Base-by-base conservation (phyloP, 1,284 basidiomycete genomes). In the Amylostereum areolatum region DNA sequence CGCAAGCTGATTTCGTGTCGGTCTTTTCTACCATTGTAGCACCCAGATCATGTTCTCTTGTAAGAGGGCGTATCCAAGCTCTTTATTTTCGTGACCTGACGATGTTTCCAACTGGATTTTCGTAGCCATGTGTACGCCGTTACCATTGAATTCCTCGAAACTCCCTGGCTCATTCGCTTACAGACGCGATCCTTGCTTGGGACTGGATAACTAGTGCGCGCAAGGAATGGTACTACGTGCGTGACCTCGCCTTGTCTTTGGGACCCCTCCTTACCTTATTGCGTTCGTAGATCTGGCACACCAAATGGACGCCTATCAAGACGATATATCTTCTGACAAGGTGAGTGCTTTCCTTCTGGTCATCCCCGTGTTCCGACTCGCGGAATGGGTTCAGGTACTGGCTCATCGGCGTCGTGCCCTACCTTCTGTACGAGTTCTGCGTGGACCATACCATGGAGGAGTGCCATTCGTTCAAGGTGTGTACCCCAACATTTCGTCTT, bases 11-110 rank as follows among this genome's bases (percentile, higher is more conserved):
- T 73, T 45, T 18, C 18, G 18, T 43, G 40, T 43, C 7, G 8
- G 43, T 45, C 27, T 27, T 43, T 49, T 40, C 27, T 27, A 44
- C 55, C 54, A 43, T 51, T 48, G 39, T 44, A 78, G 76, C 60
- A 85, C 86, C 60, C 85, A 89, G 68, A 74, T 88, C 62, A 85
- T 86, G 71, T 89, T 89, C 67, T 88, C 85, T 70, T 82, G 86
- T 88, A 65, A 68, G 84, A 78, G 52, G 44, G 18, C 18, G 18
- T 18, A 18, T 18, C 18, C 18, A 18, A 18, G 18, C 18, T 18
- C 18, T 18, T 18, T 18, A 18, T 18, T 18, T 18, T 18, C 18
- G 18, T 18, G 18, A 18, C 18, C 18, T 18, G 18, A 18, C 18
- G 18, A 18, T 18, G 18, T 18, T 18, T 18, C 18, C 18, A 57